These are phyloP conservation scores for Silene conica DNA, from an alignment of 148 eudicot species.

Conservation along the genomic window DNA sequence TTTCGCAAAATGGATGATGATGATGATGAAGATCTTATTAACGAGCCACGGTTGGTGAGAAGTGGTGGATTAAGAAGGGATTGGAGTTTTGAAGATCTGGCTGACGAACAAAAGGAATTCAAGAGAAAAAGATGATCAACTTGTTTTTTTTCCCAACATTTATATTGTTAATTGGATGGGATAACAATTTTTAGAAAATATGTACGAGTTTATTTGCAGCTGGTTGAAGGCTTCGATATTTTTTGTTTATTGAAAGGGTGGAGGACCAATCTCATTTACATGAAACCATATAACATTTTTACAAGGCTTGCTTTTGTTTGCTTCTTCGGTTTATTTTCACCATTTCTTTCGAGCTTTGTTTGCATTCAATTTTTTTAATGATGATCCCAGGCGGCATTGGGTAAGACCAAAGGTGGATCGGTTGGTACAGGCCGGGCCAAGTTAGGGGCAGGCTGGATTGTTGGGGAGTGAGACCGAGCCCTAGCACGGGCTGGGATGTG, in stretches of 20 bases:
- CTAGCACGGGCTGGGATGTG: no score
- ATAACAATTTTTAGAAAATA: neutral
- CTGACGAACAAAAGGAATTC: constrained; percentile 10
- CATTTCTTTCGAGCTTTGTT: neutral
- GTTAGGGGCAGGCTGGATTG: no score
- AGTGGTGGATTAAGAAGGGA: constrained; percentile 79
- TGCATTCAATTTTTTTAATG: neutral
- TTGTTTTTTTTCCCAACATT: neutral
- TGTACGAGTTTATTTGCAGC: neutral
- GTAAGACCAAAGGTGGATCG: no score
- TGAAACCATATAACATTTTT: neutral
- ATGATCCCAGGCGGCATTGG: no score
- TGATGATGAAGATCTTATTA: neutral
- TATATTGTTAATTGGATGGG: no score
- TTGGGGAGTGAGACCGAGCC: no score
- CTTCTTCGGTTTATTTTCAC: neutral
- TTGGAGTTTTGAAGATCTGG: constrained; percentile 82
- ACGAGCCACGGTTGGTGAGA: constrained; percentile 55
- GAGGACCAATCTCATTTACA: neutral
- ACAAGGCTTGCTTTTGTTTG: neutral
- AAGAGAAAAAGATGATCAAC: constrained; percentile 14
- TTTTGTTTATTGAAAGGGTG: neutral
- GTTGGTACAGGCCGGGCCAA: no score
- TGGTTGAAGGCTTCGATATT: neutral
- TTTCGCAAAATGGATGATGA: constrained; percentile 12